Conservation (phyloP, 177 flowering plant species). For the Vitis hybrid region DNA sequence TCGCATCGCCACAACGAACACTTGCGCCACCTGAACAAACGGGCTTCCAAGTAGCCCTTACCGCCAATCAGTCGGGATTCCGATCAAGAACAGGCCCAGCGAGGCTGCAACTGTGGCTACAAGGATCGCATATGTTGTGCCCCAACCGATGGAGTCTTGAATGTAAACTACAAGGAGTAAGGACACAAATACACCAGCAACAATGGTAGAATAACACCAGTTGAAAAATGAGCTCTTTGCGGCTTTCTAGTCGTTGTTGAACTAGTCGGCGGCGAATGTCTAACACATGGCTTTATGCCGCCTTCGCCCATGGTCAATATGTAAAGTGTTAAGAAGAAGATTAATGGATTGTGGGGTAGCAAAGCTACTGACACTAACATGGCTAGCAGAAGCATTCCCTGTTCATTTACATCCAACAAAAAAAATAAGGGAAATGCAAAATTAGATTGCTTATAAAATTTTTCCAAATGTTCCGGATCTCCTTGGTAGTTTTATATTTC, state of each 20-base stretch:
- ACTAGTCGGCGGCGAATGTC: slow-evolving; percentile 75
- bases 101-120: slow-evolving; percentile 31
- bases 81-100: slow-evolving; percentile 35
- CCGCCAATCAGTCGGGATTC: slow-evolving; percentile 32
- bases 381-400: slow-evolving; percentile 48
- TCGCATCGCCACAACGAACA: slow-evolving; percentile 43
- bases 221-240: slow-evolving; percentile 71
- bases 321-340: slow-evolving; percentile 54
- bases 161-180: slow-evolving; percentile 38
- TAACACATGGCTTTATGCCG: slow-evolving; percentile 76
- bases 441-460: no score
- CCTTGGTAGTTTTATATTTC: no score
- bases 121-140: slow-evolving; percentile 30
- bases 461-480: no score
- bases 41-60: slow-evolving; percentile 50
- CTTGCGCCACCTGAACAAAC: slow-evolving; percentile 42
- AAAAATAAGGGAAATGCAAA: no score
- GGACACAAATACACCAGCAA: slow-evolving; percentile 31
- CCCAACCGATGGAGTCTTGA: slow-evolving; percentile 38
- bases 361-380: slow-evolving; percentile 33
- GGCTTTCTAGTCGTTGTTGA: slow-evolving; percentile 39
- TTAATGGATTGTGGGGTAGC: slow-evolving; percentile 1
- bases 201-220: slow-evolving; percentile 67
- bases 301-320: slow-evolving; percentile 52
- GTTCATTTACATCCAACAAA: neutral